Percentiles rank a stretch among this genome's conserved stretches.
phyloP scores from a whole-genome alignment of 208 protist species.

The Trypanosoma platydactyli region DNA sequence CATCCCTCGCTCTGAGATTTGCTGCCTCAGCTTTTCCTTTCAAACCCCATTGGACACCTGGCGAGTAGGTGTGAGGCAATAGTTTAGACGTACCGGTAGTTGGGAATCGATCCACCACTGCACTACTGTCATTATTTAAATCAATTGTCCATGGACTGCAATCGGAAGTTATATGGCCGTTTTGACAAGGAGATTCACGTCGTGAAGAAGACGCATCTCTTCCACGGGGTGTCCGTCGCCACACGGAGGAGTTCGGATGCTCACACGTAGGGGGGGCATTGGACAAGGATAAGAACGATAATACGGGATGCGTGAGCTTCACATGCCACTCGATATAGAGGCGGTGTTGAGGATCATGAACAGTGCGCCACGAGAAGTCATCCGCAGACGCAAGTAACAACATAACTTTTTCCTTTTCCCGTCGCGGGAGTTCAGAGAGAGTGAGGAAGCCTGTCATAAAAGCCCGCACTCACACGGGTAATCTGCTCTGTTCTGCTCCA shows the following conservation, averaged over 20 bases:
- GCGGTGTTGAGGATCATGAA: not conserved
- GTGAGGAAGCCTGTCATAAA: slow-evolving; percentile 6
- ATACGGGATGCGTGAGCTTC: not conserved
- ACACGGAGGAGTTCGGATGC: not conserved
- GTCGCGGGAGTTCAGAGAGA: slow-evolving; percentile 6
- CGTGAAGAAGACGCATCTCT: not conserved
- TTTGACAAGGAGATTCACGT: not conserved
- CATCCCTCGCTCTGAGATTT: not conserved
- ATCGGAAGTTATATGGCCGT: not conserved
- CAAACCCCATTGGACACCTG: not conserved
- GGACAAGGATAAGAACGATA: not conserved
- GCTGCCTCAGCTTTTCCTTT: not conserved
- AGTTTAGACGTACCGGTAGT: not conserved
- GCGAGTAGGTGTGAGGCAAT: not conserved
- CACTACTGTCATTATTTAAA: slow-evolving; percentile 5
- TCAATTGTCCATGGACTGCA: slow-evolving; percentile 16
- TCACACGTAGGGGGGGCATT: not conserved
- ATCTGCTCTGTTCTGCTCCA: too few relatives aligned
- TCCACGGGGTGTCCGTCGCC: not conserved
- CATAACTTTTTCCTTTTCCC: slow-evolving; percentile 22
- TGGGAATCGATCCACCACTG: not conserved
- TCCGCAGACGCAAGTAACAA: slow-evolving; percentile 13
- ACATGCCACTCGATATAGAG: slow-evolving; percentile 19
- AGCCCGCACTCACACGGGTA: too few relatives aligned
- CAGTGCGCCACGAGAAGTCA: not conserved